phyloP scores from a whole-genome alignment of 164 flowering plant genomes.

The Taxillus chinensis region DNA sequence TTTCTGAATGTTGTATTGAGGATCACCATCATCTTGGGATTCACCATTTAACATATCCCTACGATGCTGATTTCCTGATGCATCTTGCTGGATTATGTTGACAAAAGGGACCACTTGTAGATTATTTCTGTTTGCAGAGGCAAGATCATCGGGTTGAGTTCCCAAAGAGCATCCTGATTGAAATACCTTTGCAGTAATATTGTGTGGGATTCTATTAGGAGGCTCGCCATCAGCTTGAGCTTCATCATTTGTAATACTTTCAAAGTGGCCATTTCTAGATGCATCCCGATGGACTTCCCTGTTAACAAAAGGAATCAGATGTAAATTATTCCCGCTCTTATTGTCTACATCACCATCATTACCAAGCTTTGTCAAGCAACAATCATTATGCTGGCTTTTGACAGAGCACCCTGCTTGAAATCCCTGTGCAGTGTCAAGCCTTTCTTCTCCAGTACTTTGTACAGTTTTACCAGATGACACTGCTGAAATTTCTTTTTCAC shows the following conservation, averaged over 20 bases:
- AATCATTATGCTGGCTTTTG: no score
- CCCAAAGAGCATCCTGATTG: neutral
- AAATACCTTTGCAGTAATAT: no score
- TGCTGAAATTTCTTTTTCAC: constrained; percentile 8
- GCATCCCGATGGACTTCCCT: no score
- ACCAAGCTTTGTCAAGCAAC: no score
- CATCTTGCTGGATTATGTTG: constrained; percentile 5
- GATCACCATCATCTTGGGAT: neutral
- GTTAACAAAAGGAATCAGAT: no score
- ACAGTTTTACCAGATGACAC: constrained; percentile 9
- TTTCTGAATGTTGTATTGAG: constrained; percentile 4
- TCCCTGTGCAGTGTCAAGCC: constrained; percentile 8
- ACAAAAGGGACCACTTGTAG: neutral
- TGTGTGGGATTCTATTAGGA: neutral
- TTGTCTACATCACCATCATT: no score
- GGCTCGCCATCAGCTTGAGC: constrained; percentile 2
- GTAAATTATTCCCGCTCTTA: no score
- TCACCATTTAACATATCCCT: neutral
- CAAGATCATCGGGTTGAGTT: constrained; percentile 2
- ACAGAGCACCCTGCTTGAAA: constrained; percentile 5
- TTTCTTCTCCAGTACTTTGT: constrained; percentile 2
- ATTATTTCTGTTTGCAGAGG: constrained; percentile 4
- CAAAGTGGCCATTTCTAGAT: neutral
- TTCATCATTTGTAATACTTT: constrained; percentile 8
- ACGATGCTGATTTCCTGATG: neutral